Evolutionary conservation across 2,329 filamentous ascomycete genomes (phyloP).

Genomic region (Lasiodiplodia sp.): DNA sequence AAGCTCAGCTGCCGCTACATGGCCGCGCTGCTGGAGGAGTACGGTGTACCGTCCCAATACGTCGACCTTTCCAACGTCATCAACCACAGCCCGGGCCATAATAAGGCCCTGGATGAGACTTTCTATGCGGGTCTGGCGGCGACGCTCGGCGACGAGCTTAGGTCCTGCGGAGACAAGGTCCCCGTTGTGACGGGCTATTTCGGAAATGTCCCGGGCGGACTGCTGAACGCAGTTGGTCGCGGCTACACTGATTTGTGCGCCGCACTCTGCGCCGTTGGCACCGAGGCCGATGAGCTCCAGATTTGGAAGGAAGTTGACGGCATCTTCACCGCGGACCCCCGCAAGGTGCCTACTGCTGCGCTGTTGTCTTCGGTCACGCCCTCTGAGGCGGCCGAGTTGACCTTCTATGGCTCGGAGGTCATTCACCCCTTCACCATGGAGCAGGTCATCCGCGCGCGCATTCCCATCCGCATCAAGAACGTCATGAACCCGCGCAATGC

Average conservation of each 20-base stretch:
- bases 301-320: conserved; percentile 99
- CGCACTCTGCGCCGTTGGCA: conserved; percentile 85
- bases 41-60: conserved; percentile 83
- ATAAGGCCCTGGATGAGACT: conserved; percentile 52
- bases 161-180: conserved; percentile 52
- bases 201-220: conserved; percentile 86
- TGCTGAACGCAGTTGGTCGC: conserved; percentile 90
- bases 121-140: conserved; percentile 56
- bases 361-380: conserved; percentile 90
- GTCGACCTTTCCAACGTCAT: conserved; percentile 87
- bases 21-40: conserved; percentile 81
- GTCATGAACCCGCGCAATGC: conserved; percentile 83
- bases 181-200: conserved; percentile 84
- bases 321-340: conserved; percentile 86
- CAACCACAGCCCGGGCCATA: conserved; percentile 60
- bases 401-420: conserved; percentile 78
- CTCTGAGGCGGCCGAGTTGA: conserved; percentile 93
- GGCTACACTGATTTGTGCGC: conserved; percentile 98
- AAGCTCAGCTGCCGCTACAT: conserved; percentile 94
- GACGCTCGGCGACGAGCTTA: conserved; percentile 52
- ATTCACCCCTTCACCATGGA: conserved; percentile 99
- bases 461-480: conserved; percentile 90
- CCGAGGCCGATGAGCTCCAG: conserved; percentile 88
- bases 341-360: conserved; percentile 90
- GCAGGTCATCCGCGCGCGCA: conserved; percentile 79